These are phyloP conservation scores for Aspergillus saccharolyticus DNA, from an alignment of 495 filamentous ascomycete species.

Conservation along the genomic window DNA sequence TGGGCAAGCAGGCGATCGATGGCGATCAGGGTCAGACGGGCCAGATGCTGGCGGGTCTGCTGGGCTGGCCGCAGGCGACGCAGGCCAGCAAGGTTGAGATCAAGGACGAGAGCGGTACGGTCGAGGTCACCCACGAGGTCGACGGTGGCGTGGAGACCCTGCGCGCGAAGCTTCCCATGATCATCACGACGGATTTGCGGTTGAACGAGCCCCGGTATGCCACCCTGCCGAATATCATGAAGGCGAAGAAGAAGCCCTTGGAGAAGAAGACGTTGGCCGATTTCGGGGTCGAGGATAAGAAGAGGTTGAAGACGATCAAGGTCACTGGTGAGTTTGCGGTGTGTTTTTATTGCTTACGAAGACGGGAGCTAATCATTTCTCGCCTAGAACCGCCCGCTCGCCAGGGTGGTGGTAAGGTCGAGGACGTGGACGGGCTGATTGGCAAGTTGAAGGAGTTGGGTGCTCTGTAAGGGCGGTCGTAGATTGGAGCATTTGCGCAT, in stretches of 20 bases:
- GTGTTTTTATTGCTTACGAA: neutral
- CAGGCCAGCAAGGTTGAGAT: slow-evolving; percentile 81
- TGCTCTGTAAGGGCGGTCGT: slow-evolving; percentile 56
- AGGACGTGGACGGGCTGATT: slow-evolving; percentile 91
- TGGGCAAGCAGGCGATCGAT: slow-evolving; percentile 97
- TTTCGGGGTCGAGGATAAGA: slow-evolving; percentile 66
- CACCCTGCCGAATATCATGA: slow-evolving; percentile 97
- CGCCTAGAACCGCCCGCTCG: slow-evolving; percentile 75
- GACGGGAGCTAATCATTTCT: neutral
- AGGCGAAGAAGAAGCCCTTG: slow-evolving; percentile 98
- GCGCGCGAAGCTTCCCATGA: slow-evolving; percentile 73
- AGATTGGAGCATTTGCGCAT: slow-evolving; percentile 7
- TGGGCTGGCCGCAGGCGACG: slow-evolving; percentile 92
- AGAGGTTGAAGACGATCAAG: slow-evolving; percentile 79
- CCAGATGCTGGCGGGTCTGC: slow-evolving; percentile 90
- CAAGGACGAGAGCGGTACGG: slow-evolving; percentile 47
- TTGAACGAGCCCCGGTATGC: slow-evolving; percentile 95
- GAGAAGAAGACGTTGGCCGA: slow-evolving; percentile 85
- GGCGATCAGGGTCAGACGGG: slow-evolving; percentile 95
- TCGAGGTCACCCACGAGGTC: slow-evolving; percentile 82
- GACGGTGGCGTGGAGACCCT: slow-evolving; percentile 94
- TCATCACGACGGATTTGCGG: slow-evolving; percentile 91
- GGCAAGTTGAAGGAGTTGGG: slow-evolving; percentile 91
- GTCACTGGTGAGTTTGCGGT: slow-evolving; percentile 61
- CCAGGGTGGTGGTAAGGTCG: slow-evolving; percentile 93